A percentile compares a stretch with the other conserved stretches of the same genome.
These are phyloP conservation scores for Cladophialophora yegresii DNA, from an alignment of 2,329 filamentous ascomycete species.

Conservation along the genomic window DNA sequence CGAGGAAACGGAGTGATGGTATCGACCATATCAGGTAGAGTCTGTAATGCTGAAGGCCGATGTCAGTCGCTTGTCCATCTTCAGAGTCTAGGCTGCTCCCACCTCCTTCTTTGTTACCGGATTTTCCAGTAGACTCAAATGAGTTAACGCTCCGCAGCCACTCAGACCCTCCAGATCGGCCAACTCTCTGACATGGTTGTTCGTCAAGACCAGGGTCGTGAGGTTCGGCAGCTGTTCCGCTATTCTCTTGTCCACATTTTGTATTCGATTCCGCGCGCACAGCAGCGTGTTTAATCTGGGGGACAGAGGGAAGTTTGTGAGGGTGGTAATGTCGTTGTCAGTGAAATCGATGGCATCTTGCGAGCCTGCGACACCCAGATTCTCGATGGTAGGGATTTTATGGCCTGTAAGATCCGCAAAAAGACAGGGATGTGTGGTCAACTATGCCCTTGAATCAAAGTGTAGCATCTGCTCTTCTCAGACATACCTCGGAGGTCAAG, in stretches of 20 bases:
- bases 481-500: conserved; percentile 98
- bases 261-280: conserved; percentile 83
- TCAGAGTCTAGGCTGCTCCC: conserved; percentile 43
- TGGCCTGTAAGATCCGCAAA: conserved; percentile 70
- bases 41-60: conserved; percentile 73
- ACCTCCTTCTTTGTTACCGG: conserved; percentile 92
- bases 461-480: conserved; percentile 98
- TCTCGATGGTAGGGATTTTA: conserved; percentile 96
- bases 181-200: conserved; percentile 80
- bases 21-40: conserved; percentile 88
- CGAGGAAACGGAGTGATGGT: conserved; percentile 82
- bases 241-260: conserved; percentile 74
- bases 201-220: conserved; percentile 75
- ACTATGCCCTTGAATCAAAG: conserved; percentile 68
- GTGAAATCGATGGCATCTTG: conserved; percentile 93
- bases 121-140: conserved; percentile 81
- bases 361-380: conserved; percentile 93
- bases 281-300: conserved; percentile 85
- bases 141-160: conserved; percentile 69
- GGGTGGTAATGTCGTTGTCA: conserved; percentile 89
- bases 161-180: conserved; percentile 82
- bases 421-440: conserved; percentile 68
- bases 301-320: conserved; percentile 90
- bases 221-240: conserved; percentile 78
- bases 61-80: conserved; percentile 2